Conservation (phyloP, 371 early-diverging fungal genomes). For the Syncephalis fuscata region DNA sequence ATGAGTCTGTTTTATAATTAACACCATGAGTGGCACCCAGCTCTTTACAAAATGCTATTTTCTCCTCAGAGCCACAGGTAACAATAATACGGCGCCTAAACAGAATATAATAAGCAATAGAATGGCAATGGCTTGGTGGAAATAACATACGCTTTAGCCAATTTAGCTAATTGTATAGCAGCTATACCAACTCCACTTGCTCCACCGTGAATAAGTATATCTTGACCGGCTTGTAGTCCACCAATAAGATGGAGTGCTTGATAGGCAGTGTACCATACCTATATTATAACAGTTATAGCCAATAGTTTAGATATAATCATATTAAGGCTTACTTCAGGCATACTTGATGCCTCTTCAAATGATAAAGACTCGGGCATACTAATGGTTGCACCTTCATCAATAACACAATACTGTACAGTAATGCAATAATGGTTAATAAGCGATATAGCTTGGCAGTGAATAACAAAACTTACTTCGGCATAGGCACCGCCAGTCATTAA, state of each 20-base stretch:
- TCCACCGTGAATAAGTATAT: conserved; percentile 63
- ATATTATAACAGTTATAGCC: conserved; percentile 14
- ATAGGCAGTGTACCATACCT: conserved; percentile 58
- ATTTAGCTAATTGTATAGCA: conserved; percentile 57
- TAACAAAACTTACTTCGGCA: conserved; percentile 26
- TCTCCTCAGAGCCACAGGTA: conserved; percentile 49
- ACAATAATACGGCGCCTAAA: conserved; percentile 36
- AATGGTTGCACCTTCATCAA: conserved; percentile 38
- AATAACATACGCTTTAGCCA: conserved; percentile 42
- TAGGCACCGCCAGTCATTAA: conserved; percentile 55
- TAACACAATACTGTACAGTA: conserved; percentile 29
- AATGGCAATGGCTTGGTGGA: too few species aligned
- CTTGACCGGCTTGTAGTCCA: conserved; percentile 32
- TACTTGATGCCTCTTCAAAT: conserved; percentile 47
- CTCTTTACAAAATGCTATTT: conserved; percentile 36
- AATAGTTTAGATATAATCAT: conserved; percentile 15
- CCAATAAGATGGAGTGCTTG: conserved; percentile 50
- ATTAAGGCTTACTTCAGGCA: conserved; percentile 33
- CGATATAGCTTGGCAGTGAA: not conserved
- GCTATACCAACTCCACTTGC: conserved; percentile 61
- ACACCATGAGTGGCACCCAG: conserved; percentile 56
- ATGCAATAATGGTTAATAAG: not conserved
- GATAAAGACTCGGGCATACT: conserved; percentile 31
- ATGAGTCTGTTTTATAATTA: conserved; percentile 52
- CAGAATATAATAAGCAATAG: too few species aligned